These are phyloP conservation scores for Tricholoma saponaceum DNA, from an alignment of 768 basidiomycete genomes.

Conservation along the genomic window DNA sequence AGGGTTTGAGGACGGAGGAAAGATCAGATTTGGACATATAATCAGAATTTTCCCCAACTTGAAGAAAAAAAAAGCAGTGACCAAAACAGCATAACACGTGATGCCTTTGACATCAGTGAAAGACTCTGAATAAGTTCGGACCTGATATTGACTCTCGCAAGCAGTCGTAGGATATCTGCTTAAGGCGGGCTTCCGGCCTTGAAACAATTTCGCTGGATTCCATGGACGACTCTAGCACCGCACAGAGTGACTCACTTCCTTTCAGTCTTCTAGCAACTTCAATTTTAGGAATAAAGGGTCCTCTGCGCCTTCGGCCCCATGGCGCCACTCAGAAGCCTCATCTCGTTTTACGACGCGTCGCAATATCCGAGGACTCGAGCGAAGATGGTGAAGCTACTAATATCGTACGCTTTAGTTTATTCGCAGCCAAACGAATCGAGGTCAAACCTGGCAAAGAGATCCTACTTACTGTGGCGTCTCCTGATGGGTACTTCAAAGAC, in stretches of 20 bases:
- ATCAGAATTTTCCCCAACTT: too few relatives aligned
- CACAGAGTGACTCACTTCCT: conserved; percentile 26
- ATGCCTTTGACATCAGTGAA: background rate
- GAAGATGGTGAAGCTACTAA: conserved; percentile 35
- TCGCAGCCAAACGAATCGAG: conserved; percentile 66
- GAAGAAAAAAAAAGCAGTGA: too few relatives aligned
- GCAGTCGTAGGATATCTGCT: background rate
- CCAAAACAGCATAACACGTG: background rate
- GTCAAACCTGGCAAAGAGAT: conserved; percentile 71
- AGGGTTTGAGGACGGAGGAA: background rate
- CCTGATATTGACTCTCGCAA: background rate
- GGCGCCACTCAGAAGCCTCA: conserved; percentile 66
- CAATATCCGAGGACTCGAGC: conserved; percentile 38
- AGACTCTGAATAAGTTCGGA: background rate
- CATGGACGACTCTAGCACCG: conserved; percentile 37
- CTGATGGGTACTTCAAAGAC: conserved; percentile 51
- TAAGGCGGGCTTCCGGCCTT: conserved; percentile 5
- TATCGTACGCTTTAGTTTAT: conserved; percentile 56
- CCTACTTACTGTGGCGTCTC: conserved; percentile 52
- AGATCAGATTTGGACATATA: background rate
- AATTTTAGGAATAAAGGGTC: conserved; percentile 57
- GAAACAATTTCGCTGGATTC: conserved; percentile 7
- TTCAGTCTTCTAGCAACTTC: conserved; percentile 39
- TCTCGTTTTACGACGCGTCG: conserved; percentile 61
- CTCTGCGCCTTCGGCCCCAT: conserved; percentile 64